phyloP scores from a whole-genome alignment of 305 asterid genomes.

The Plantago coronopus region DNA sequence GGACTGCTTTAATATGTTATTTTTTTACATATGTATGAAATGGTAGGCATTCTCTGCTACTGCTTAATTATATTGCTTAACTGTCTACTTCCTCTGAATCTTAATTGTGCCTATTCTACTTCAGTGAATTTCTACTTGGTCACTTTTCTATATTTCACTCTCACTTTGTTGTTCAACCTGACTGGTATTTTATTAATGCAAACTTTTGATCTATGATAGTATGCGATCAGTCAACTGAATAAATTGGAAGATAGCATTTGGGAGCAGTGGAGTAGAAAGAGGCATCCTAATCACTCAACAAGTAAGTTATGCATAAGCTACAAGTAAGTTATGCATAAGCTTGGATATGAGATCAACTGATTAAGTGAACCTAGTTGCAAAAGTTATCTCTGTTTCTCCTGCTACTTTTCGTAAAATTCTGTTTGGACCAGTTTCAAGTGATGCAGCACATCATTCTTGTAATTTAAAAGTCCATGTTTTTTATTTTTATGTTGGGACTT shows the following conservation, averaged over 20 bases:
- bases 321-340: conserved; percentile 38
- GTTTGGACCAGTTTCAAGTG: conserved; percentile 5
- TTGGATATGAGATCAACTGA: conserved; percentile 1
- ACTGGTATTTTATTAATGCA: conserved; percentile 24
- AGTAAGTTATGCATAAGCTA: conserved; percentile 37
- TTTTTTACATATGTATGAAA: no score
- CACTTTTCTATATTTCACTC: conserved; percentile 6
- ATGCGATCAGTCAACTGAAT: conserved; percentile 81
- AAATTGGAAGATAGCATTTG: conserved; percentile 95
- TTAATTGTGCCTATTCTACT: no score
- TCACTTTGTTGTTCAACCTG: conserved; percentile 1
- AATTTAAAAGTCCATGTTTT: not conserved
- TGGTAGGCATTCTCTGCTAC: no score
- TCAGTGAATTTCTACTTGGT: not conserved
- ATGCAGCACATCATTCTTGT: not conserved
- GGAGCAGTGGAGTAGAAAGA: conserved; percentile 71
- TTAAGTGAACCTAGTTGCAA: conserved; percentile 3
- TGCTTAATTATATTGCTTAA: no score
- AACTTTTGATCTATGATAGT: conserved; percentile 43
- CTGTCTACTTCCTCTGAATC: no score
- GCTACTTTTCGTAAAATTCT: conserved; percentile 7
- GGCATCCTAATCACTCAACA: conserved; percentile 38
- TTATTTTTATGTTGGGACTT: not conserved
- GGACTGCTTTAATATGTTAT: no score
- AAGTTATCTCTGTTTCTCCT: not conserved